These are phyloP conservation scores for Nicotiana benthamiana DNA, from an alignment of 257 asterid species.

Conservation along the genomic window DNA sequence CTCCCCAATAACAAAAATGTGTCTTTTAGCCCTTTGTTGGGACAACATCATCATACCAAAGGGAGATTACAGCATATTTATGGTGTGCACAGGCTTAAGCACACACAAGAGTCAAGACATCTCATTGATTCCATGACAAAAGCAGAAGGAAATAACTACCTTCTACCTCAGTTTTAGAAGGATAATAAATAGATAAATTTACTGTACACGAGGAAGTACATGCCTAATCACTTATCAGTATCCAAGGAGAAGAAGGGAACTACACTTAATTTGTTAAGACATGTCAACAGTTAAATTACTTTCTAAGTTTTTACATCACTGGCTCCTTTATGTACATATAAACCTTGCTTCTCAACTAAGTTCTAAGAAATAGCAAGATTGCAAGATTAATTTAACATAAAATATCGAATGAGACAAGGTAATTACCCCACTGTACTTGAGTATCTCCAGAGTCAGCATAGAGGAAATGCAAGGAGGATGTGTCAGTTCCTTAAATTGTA, in stretches of 20 bases:
- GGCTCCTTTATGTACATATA: neutral
- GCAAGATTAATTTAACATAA: neutral
- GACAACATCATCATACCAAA: neutral
- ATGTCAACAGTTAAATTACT: neutral
- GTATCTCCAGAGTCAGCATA: constrained; percentile 37
- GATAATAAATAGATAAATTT: neutral
- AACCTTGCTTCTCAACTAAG: neutral
- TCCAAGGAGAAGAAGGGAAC: neutral
- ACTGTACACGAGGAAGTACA: neutral
- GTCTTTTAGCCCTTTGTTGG: neutral
- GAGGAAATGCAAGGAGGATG: constrained; percentile 21
- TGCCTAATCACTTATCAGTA: neutral
- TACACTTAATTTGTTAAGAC: neutral
- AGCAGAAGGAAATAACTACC: neutral
- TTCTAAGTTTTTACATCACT: neutral
- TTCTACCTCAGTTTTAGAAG: neutral
- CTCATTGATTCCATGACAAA: neutral
- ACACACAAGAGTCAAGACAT: neutral
- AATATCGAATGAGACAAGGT: constrained; percentile 17
- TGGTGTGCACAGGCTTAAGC: neutral
- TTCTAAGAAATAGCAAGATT: neutral
- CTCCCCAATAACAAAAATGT: neutral
- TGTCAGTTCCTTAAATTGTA: constrained; percentile 31
- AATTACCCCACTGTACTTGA: constrained; percentile 77
- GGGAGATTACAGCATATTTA: neutral